These are phyloP conservation scores for Candolleomyces eurysporus DNA, from an alignment of 768 basidiomycete genomes.

Conservation along the genomic window DNA sequence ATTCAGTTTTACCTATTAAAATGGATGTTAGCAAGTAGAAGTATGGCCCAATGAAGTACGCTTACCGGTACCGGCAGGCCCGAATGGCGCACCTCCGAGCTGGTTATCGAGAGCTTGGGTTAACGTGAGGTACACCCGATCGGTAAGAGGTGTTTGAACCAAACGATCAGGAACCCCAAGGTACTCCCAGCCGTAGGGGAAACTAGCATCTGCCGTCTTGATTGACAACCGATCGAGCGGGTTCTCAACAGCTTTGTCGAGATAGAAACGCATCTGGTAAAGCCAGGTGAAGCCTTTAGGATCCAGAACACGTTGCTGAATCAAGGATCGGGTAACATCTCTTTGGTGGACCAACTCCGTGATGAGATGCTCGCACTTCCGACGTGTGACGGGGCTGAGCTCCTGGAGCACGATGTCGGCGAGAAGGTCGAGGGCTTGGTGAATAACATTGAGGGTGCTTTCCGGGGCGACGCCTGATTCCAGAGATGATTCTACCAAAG, in stretches of 20 bases:
- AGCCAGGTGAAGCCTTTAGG: constrained; percentile 86
- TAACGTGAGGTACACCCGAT: constrained; percentile 92
- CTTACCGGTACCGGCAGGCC: constrained; percentile 93
- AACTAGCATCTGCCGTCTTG: constrained; percentile 84
- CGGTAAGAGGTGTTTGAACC: constrained; percentile 97
- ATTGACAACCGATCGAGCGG: constrained; percentile 81
- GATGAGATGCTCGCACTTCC: constrained; percentile 98
- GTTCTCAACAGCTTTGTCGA: constrained; percentile 67
- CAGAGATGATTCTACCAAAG: constrained; percentile 71
- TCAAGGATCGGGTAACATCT: constrained; percentile 84
- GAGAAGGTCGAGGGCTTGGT: constrained; percentile 87
- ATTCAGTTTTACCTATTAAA: constrained; percentile 89
- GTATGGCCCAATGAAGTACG: background rate
- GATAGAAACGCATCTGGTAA: constrained; percentile 98
- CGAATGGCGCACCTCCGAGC: constrained; percentile 96
- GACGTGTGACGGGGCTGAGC: constrained; percentile 84
- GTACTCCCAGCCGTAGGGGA: constrained; percentile 99
- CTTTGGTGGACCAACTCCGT: constrained; percentile 98
- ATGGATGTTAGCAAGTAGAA: constrained; percentile 9
- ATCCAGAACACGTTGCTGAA: constrained; percentile 61
- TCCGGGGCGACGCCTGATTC: constrained; percentile 56
- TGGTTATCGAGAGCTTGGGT: constrained; percentile 95
- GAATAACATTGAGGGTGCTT: constrained; percentile 68
- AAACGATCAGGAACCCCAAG: constrained; percentile 95
- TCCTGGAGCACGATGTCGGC: constrained; percentile 95